Evolutionary conservation across 306 rosid genomes (phyloP), one percentile per base, ranked within the genome.

Genomic region (Quercus wislizeni): DNA sequence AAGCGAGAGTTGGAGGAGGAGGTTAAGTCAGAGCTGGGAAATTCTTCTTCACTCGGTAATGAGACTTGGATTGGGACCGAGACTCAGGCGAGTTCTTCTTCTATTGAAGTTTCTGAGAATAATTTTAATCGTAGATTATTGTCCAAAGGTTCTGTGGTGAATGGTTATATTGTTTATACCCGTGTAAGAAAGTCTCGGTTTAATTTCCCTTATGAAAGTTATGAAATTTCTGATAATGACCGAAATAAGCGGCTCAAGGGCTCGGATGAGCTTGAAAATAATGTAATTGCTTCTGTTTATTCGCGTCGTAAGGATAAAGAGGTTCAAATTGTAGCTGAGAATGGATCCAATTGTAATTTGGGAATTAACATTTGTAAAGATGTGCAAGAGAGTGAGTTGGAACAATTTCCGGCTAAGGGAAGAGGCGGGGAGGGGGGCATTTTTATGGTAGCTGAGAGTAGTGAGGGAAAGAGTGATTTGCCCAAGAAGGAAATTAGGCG

Each of bases 101-200:
- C 20, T 30, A 51, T 73, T 28, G 88, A 77, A 15, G 84, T 55
- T 76, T 68, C 81, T 54, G 87, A 76, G 82, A 73, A 74, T 71
- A 27, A 21, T 5, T 19, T 69, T 65, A 68, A 76, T 73, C 76
- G 78, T 35, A 82, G 81, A 67, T 73, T 82, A 33, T 76, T 81
- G 23, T 76, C 78, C 46, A 87, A 80, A 75, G 86, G 91, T 49
- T 81, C 89, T 27, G 33, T 80, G 30, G 92, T 93, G 56, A 85
- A 93, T 61, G 99, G 98, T 59, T 83, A 81, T 80, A 74, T 95
- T 81, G 99, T 95, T 41, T 95, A 95, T 75, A 83, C 97, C 9
- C 91, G 99, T 21, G 86, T 64, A 5, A 91, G 87, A 83, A 85
- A 74, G 84, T n/a, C 78, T 23, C 73, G 76, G 68, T 78, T 51